Base-by-base conservation (phyloP, 345 rosid species). In the Iberis pinnata region DNA sequence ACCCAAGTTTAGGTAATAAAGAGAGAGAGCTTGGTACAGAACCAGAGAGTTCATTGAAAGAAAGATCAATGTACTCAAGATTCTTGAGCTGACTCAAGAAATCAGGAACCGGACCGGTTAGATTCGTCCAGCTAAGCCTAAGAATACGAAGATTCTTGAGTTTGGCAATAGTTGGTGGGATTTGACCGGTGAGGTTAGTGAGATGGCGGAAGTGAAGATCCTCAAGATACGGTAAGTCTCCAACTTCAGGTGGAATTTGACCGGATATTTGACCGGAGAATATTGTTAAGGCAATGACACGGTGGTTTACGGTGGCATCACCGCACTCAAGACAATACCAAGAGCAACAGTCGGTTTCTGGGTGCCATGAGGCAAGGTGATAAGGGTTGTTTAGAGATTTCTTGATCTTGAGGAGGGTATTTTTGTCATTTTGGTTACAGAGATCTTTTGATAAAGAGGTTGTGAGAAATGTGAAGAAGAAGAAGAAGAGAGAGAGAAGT, bases 321-420 rank as follows among this genome's bases (percentile, higher is more conserved):
- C 85, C 74, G 40, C 97, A 89, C 27, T 74, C 67, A 11, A 89
- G 83, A 22, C 71, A 68, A 60, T 82, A 74, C 96, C 96, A 89
- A 1, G 39, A 89, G 67, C 95, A 86, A 68, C 92, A 88, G 50
- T 83, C 97, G 1, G 78, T 60, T 46, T 71, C 59, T 0, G 81
- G 71, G 5, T 74, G 12, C 97, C 97, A 85, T 0, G 97, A 82
- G 39, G 89, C 78, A 10, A 81, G 70, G 46, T 71, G 71, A 73
- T 78, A 82, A 32, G 95, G 95, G 60, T 83, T 66, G 59, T 79
- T 76, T 12, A 82, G 73, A 27, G 79, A 59, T 41, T 70, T 46
- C 53, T 83, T 80, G 67, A 85, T 80, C 12, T 73, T 63, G 49
- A 88, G 78, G 33, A 88, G 89, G 56, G 72, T 80, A 13, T 35